These are phyloP conservation scores for Kregervanrija delftensis DNA, from an alignment of 805 yeast species.

Conservation along the genomic window DNA sequence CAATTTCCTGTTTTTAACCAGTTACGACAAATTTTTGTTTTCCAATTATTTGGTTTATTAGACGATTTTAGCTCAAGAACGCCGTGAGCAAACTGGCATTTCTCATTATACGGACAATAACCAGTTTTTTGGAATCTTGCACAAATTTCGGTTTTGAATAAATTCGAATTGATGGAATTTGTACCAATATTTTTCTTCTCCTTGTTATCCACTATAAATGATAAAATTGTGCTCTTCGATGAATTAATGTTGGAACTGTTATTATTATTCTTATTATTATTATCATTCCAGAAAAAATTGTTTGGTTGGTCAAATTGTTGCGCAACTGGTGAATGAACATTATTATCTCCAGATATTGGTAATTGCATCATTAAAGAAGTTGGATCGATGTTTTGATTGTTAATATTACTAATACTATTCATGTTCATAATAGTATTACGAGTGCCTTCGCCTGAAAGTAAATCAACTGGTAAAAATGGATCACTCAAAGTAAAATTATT, in stretches of 20 bases:
- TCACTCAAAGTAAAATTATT: conserved; percentile 1
- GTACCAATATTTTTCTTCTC: not conserved
- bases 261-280: conserved; percentile 1
- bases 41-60: conserved; percentile 74
- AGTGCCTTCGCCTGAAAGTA: conserved; percentile 34
- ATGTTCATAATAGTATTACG: no score
- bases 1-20: conserved; percentile 80
- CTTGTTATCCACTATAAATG: no score
- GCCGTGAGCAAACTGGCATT: conserved; percentile 96
- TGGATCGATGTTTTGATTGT: no score
- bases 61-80: conserved; percentile 64
- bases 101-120: conserved; percentile 78
- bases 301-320: no score
- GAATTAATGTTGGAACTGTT: not conserved
- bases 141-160: conserved; percentile 89
- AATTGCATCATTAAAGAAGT: no score
- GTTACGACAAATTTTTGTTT: conserved; percentile 86
- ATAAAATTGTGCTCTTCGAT: no score
- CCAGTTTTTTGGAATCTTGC: conserved; percentile 67
- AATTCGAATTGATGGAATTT: not conserved
- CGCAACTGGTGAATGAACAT: no score
- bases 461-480: conserved; percentile 4
- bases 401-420: no score
- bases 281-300: not conserved
- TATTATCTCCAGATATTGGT: no score